These are phyloP conservation scores for Phytophthora capsici DNA, from an alignment of 352 stramenopile genomes.

Conservation along the genomic window DNA sequence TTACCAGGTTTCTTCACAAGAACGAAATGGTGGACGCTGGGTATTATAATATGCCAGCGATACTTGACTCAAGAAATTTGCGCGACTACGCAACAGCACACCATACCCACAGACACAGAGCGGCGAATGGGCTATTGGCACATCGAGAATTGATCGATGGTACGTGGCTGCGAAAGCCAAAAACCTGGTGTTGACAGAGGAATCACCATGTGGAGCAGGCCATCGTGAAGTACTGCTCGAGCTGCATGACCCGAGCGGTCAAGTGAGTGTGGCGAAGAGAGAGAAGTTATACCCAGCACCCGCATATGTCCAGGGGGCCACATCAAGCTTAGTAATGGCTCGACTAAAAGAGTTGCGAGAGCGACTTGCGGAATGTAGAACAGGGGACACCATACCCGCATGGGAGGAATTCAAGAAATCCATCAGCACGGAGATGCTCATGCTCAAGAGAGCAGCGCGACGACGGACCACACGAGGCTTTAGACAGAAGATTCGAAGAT, in stretches of 20 bases:
- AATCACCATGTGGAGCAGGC: background rate
- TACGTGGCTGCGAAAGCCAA: background rate
- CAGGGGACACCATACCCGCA: background rate
- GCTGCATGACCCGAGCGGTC: background rate
- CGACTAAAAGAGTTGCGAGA: background rate
- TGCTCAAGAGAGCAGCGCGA: background rate
- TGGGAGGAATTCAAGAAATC: background rate
- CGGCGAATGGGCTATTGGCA: background rate
- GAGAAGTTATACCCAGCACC: constrained; percentile 2
- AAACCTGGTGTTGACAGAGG: background rate
- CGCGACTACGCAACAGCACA: background rate
- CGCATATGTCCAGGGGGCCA: background rate
- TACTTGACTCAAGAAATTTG: background rate
- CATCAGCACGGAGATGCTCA: background rate
- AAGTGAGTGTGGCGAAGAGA: background rate
- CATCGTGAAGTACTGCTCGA: constrained; percentile 1
- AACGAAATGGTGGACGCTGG: background rate
- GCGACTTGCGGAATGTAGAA: background rate
- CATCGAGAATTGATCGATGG: constrained; percentile 5
- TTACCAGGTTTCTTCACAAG: background rate
- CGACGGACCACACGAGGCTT: background rate
- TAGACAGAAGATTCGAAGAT: background rate
- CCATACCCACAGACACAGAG: constrained; percentile 1
- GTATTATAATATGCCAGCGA: too few relatives aligned
- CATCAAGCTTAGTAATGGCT: background rate